phyloP scores from a whole-genome alignment of 768 basidiomycete genomes.

The Hypholoma sublateritium region DNA sequence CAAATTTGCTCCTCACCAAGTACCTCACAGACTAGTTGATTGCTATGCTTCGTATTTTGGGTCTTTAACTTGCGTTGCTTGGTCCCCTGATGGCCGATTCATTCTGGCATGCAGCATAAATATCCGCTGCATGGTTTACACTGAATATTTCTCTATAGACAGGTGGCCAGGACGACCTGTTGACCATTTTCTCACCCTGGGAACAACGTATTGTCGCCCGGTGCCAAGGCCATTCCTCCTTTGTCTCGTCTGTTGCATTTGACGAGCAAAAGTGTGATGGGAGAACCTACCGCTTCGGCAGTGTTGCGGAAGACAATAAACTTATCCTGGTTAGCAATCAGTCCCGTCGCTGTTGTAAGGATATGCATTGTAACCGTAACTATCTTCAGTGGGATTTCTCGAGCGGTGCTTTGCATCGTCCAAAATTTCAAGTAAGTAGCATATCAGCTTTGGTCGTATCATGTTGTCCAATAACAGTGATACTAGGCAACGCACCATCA shows the following conservation, averaged over 20 bases:
- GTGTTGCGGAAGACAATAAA: slow-evolving; percentile 97
- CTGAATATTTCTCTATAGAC: slow-evolving; percentile 47
- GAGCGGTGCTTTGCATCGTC: slow-evolving; percentile 85
- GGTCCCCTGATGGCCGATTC: slow-evolving; percentile 96
- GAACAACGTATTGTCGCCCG: slow-evolving; percentile 93
- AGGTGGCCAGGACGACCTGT: slow-evolving; percentile 94
- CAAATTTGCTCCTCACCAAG: not conserved
- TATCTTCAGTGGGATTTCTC: slow-evolving; percentile 86
- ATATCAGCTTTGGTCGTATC: not conserved
- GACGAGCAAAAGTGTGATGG: slow-evolving; percentile 88
- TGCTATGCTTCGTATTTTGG: slow-evolving; percentile 96
- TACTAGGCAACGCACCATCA: slow-evolving; percentile 60
- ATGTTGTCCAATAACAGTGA: not conserved
- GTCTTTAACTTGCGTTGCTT: slow-evolving; percentile 83
- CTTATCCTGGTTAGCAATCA: slow-evolving; percentile 67
- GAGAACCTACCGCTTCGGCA: slow-evolving; percentile 91
- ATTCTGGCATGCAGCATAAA: slow-evolving; percentile 55
- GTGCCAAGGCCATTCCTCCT: slow-evolving; percentile 96
- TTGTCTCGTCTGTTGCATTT: slow-evolving; percentile 87
- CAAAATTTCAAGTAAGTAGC: slow-evolving; percentile 61
- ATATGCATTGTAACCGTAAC: too few species aligned
- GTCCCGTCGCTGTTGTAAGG: too few species aligned
- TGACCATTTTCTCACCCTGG: slow-evolving; percentile 93
- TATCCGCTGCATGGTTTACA: not conserved
- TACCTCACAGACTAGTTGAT: slow-evolving; percentile 71